phyloP scores from a whole-genome alignment of 176 grass and related monocot species.

The Aechmea fasciata region DNA sequence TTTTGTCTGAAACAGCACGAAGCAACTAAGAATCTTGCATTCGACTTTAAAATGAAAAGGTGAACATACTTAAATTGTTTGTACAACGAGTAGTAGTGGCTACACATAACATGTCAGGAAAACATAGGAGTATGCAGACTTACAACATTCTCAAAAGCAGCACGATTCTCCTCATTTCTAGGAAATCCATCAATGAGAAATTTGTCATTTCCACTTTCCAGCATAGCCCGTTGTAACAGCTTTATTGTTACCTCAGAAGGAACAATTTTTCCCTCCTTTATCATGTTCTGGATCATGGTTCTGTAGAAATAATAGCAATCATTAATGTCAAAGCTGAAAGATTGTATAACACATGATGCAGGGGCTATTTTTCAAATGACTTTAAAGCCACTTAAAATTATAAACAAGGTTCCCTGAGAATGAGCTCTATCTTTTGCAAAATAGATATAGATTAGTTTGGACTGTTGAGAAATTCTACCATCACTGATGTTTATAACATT shows the following conservation, averaged over 20 bases:
- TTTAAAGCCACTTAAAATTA: not conserved
- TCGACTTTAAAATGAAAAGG: slow-evolving; percentile 4
- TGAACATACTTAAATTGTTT: not conserved
- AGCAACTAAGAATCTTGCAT: slow-evolving; percentile 9
- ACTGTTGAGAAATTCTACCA: not conserved
- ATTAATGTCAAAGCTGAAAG: slow-evolving; percentile 9
- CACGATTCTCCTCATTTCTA: slow-evolving; percentile 91
- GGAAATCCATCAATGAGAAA: slow-evolving; percentile 91
- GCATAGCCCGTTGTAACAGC: slow-evolving; percentile 69
- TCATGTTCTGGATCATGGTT: slow-evolving; percentile 96
- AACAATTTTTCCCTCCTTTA: slow-evolving; percentile 94
- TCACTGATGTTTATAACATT: slow-evolving; percentile 6
- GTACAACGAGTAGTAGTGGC: not conserved
- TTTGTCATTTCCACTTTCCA: slow-evolving; percentile 64
- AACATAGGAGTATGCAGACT: slow-evolving; percentile 9
- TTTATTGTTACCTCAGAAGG: slow-evolving; percentile 87
- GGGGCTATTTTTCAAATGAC: not conserved
- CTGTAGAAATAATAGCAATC: slow-evolving; percentile 32
- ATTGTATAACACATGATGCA: slow-evolving; percentile 8
- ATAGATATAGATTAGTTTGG: not conserved
- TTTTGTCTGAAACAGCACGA: slow-evolving; percentile 53
- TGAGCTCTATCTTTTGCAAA: not conserved
- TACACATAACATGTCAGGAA: slow-evolving; percentile 3
- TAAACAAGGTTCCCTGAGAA: not conserved
- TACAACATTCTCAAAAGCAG: slow-evolving; percentile 72